Evolutionary conservation across 495 filamentous ascomycete genomes (phyloP), one percentile per base, ranked within the genome.

Genomic region (Apodospora peruviana): DNA sequence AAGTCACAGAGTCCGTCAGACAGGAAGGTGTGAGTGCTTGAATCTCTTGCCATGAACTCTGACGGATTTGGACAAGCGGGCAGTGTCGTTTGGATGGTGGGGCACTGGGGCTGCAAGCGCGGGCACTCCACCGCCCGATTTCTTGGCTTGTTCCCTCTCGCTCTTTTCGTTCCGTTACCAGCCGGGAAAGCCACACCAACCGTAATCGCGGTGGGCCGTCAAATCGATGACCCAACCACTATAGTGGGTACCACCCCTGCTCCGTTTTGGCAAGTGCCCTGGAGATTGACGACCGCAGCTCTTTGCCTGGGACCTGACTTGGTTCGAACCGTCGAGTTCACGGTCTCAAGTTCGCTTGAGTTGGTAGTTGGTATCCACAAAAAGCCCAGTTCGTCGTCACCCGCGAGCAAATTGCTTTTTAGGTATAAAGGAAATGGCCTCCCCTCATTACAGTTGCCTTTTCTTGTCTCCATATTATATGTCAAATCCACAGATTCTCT

Each of bases 361-460:
- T 18, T 40, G 37, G 18, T 9, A 9, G 18, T 9, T 1, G 18
- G 37, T 16, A 17, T 40, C 37, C 37, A 40, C 37, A 40, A 40
- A 17, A 40, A 40, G 18, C 7, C 37, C 14, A 40, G 14, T 16
- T 18, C 37, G 12, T 40, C 37, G 18, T 40, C 37, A 40, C 18
- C 18, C 37, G 18, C 37, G 12, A 40, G 9, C 12, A 14, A 35
- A 5, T 5, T 7, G 27, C 27, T 32, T 32, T 5, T 7, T 38
- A 37, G 24, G 18, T 58, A 58, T 58, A 58, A 58, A 55, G 42
- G 47, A 37, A 36, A 51, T 24, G 50, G 40, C 43, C 40, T 44
- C 40, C 51, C 55, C 48, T 16, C 34, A 24, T 37, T 47, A 20
- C 22, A 51, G 19, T 21, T 20, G 10, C 9, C 37, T 35, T 22